phyloP scores from a whole-genome alignment of 441 rosid species.

The Populus hybrid region DNA sequence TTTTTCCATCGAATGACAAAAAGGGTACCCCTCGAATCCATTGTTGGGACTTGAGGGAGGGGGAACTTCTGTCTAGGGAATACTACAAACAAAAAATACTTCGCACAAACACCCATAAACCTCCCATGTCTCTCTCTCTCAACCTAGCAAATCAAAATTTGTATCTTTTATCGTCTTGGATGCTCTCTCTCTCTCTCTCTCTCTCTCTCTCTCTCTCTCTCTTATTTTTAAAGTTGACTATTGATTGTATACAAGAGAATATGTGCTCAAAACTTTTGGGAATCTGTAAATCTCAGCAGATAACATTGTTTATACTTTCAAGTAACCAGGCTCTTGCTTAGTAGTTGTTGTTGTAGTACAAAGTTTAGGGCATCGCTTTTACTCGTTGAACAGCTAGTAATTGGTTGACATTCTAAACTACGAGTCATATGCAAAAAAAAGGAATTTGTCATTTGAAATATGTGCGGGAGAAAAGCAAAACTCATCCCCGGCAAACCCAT shows the following conservation, averaged over 20 bases:
- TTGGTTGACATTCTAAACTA: slow-evolving; percentile 1
- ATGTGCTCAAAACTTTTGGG: slow-evolving; percentile 15
- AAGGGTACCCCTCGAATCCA: slow-evolving; percentile 5
- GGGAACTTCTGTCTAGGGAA: slow-evolving; percentile 21
- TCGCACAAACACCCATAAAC: slow-evolving; percentile 21
- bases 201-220: neutral
- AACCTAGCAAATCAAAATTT: neutral
- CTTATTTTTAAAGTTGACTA: slow-evolving; percentile 22
- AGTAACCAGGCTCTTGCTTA: neutral
- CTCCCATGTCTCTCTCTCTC: neutral
- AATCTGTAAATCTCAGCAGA: neutral
- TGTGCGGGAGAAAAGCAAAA: neutral
- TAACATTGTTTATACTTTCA: neutral
- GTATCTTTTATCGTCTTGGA: slow-evolving; percentile 11
- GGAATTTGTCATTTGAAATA: neutral
- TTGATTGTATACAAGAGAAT: neutral
- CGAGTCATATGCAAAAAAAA: neutral
- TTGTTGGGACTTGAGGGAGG: slow-evolving; percentile 26
- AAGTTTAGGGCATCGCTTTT: neutral
- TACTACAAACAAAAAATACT: slow-evolving; percentile 12
- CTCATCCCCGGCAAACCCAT: neutral
- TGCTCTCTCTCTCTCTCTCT: neutral
- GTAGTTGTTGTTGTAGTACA: neutral
- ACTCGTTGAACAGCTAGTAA: neutral
- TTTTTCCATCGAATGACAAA: slow-evolving; percentile 25